A percentile compares a stretch with the other conserved stretches of the same genome.
Conservation (phyloP, 495 filamentous ascomycete species). For the Podospora conica region DNA sequence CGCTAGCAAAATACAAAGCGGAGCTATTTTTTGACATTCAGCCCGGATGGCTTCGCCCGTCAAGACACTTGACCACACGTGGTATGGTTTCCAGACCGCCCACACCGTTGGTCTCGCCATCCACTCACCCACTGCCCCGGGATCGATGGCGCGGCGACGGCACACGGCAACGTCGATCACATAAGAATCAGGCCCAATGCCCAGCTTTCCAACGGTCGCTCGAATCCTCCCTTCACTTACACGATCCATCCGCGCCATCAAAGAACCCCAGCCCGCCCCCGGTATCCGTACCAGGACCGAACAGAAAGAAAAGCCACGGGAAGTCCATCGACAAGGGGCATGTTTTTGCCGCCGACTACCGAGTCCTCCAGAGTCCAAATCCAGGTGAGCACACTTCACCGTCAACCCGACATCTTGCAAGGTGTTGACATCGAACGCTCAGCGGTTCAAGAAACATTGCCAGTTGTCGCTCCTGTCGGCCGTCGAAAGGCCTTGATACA, state of each 20-base stretch:
- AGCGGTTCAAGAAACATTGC: slow-evolving; percentile 28
- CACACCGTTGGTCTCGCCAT: slow-evolving; percentile 4
- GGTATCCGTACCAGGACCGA: slow-evolving; percentile 45
- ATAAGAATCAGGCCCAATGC: not conserved
- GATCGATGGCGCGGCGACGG: not conserved
- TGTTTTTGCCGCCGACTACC: slow-evolving; percentile 67
- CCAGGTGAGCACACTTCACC: slow-evolving; percentile 15
- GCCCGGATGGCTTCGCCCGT: not conserved
- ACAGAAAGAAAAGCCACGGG: slow-evolving; percentile 58
- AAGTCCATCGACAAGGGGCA: slow-evolving; percentile 62
- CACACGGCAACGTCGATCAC: not conserved
- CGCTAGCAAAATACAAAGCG: slow-evolving; percentile 1
- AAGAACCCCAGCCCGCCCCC: not conserved
- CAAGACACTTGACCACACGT: slow-evolving; percentile 2
- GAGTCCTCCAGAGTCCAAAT: slow-evolving; percentile 71
- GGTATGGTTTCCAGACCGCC: not conserved
- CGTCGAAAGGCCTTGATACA: slow-evolving; percentile 18
- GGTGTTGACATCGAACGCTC: not conserved
- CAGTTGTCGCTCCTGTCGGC: slow-evolving; percentile 22
- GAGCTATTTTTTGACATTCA: slow-evolving; percentile 7
- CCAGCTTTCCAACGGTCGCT: not conserved
- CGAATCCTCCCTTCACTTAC: not conserved
- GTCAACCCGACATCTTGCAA: not conserved
- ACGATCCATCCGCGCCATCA: not conserved
- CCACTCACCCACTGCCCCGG: slow-evolving; percentile 18